Evolutionary conservation across 2,329 filamentous ascomycete genomes (phyloP).

Genomic region (Teratosphaeriaceae sp.): DNA sequence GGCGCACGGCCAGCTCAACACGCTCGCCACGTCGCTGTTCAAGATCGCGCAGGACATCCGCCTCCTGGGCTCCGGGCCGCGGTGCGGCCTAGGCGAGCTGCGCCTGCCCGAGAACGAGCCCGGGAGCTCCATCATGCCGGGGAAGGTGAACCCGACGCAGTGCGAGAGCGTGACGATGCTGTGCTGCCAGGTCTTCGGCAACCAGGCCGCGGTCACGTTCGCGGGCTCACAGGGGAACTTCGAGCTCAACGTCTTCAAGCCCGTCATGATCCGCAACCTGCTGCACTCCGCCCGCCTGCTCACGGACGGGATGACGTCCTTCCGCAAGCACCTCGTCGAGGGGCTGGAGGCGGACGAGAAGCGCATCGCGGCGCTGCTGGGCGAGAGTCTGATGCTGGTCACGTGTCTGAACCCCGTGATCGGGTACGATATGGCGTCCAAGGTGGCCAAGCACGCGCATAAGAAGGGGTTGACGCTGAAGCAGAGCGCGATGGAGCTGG

Average conservation of each 20-base stretch:
- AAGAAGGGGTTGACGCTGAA: slow-evolving; percentile 96
- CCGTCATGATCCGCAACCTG: slow-evolving; percentile 88
- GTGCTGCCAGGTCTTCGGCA: slow-evolving; percentile 95
- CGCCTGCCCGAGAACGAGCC: slow-evolving; percentile 96
- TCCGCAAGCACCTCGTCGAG: slow-evolving; percentile 85
- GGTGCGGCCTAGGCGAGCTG: slow-evolving; percentile 91
- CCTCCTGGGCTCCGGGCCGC: slow-evolving; percentile 91
- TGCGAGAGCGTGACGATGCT: slow-evolving; percentile 98
- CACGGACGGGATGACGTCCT: slow-evolving; percentile 87
- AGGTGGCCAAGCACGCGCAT: slow-evolving; percentile 97
- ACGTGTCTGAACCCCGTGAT: slow-evolving; percentile 97
- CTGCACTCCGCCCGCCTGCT: slow-evolving; percentile 86
- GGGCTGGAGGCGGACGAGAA: slow-evolving; percentile 91
- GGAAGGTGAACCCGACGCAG: slow-evolving; percentile 98
- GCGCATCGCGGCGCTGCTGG: slow-evolving; percentile 81
- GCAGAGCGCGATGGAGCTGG: slow-evolving; percentile 86
- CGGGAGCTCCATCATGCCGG: slow-evolving; percentile 96
- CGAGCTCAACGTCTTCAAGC: slow-evolving; percentile 98
- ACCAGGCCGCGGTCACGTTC: slow-evolving; percentile 87
- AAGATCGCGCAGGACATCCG: slow-evolving; percentile 98
- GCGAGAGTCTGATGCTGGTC: slow-evolving; percentile 96
- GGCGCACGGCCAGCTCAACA: slow-evolving; percentile 89
- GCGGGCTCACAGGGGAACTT: slow-evolving; percentile 98
- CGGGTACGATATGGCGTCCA: slow-evolving; percentile 94
- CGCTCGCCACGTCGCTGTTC: slow-evolving; percentile 81